A percentile compares a stretch with the other conserved stretches of the same genome.
phyloP scores from a whole-genome alignment of 257 asterid genomes.

The Capsicum pubescens region DNA sequence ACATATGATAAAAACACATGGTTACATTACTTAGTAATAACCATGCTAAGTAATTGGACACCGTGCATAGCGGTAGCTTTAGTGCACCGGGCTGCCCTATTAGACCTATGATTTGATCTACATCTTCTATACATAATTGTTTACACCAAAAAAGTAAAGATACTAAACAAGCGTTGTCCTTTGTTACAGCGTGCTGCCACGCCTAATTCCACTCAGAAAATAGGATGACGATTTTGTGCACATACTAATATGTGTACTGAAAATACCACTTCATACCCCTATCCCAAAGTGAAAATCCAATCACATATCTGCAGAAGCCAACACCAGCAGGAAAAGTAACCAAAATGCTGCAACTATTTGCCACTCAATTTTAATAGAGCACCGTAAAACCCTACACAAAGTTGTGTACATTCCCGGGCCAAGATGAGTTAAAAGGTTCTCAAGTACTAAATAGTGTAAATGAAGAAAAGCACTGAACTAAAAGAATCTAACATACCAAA shows the following conservation, averaged over 20 bases:
- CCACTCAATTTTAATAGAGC: slow-evolving; percentile 1
- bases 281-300: background rate
- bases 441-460: slow-evolving; percentile 8
- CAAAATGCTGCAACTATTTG: slow-evolving; percentile 6
- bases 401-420: background rate
- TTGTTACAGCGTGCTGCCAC: slow-evolving; percentile 5
- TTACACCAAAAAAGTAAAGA: too few relatives aligned
- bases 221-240: background rate
- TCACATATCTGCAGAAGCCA: slow-evolving; percentile 21
- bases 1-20: background rate
- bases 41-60: background rate
- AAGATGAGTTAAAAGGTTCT: background rate
- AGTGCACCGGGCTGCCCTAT: too few relatives aligned
- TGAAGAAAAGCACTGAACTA: background rate
- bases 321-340: slow-evolving; percentile 10
- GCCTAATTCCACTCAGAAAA: slow-evolving; percentile 14
- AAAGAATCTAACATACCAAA: background rate
- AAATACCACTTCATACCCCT: slow-evolving; percentile 8
- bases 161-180: background rate
- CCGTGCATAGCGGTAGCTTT: too few relatives aligned
- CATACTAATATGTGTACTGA: background rate
- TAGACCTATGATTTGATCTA: too few relatives aligned
- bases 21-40: background rate
- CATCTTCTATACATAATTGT: too few relatives aligned
- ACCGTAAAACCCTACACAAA: background rate